Conservation (phyloP, 2,329 filamentous ascomycete species). For the Aspergillus vadensis region DNA sequence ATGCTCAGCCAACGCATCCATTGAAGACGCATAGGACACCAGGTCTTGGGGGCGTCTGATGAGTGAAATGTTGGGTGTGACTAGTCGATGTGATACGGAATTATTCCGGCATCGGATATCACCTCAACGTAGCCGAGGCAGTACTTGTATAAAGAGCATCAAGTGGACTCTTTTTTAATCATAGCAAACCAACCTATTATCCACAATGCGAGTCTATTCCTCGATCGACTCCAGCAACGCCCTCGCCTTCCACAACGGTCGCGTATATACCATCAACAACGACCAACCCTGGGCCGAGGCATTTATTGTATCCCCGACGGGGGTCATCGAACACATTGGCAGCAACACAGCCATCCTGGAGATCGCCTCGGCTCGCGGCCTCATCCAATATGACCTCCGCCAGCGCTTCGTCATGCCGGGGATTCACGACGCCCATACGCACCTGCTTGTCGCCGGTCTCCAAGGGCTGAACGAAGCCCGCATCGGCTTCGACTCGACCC, state of each 20-base stretch:
- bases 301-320: slow-evolving; percentile 33
- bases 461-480: slow-evolving; percentile 28
- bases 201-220: not conserved
- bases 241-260: slow-evolving; percentile 30
- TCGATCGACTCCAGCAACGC: slow-evolving; percentile 6
- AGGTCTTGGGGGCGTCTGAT: not conserved
- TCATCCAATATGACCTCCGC: slow-evolving; percentile 29
- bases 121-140: not conserved
- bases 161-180: not conserved
- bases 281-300: slow-evolving; percentile 25
- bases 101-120: not conserved
- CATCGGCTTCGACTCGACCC: slow-evolving; percentile 29
- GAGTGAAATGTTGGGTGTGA: not conserved
- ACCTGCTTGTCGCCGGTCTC: slow-evolving; percentile 33
- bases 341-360: slow-evolving; percentile 24
- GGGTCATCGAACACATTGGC: slow-evolving; percentile 30
- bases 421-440: slow-evolving; percentile 41
- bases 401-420: slow-evolving; percentile 40
- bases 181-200: not conserved
- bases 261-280: slow-evolving; percentile 32
- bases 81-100: not conserved
- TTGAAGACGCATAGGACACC: not conserved
- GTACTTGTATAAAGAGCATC: not conserved
- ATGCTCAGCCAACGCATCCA: not conserved
- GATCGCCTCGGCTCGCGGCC: slow-evolving; percentile 17